These are phyloP conservation scores for Nicotiana paniculata DNA, from an alignment of 257 asterid species.

Conservation along the genomic window DNA sequence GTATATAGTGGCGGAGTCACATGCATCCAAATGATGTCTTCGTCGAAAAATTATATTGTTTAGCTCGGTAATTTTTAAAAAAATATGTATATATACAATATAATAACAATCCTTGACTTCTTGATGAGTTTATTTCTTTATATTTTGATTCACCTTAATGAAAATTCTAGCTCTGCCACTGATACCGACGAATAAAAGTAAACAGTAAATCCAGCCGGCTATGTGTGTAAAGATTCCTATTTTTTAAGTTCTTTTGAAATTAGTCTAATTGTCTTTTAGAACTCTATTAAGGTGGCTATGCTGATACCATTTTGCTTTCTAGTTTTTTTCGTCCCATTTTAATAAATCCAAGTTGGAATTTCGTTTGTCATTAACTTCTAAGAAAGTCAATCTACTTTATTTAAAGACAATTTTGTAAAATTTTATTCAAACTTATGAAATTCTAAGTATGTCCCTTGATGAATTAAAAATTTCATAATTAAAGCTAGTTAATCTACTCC, in stretches of 20 bases:
- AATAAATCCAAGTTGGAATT: constrained; percentile 4
- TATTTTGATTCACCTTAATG: too few species aligned
- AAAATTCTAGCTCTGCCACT: too few species aligned
- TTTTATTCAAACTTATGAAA: background rate
- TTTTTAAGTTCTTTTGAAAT: background rate
- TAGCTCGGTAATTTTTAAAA: too few species aligned
- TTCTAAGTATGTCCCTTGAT: background rate
- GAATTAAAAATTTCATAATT: background rate
- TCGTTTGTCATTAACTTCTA: background rate
- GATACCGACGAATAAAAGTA: too few species aligned
- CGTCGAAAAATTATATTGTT: too few species aligned
- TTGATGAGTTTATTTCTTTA: too few species aligned
- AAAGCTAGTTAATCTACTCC: background rate
- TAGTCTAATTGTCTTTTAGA: background rate
- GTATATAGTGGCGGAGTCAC: too few species aligned
- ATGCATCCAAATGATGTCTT: too few species aligned
- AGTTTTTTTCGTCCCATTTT: background rate
- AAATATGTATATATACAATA: too few species aligned
- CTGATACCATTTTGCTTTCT: background rate
- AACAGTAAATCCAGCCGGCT: too few species aligned
- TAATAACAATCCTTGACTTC: too few species aligned
- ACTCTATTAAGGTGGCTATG: constrained; percentile 1
- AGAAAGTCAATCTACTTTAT: background rate
- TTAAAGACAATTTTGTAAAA: background rate
- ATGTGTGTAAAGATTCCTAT: background rate